These are phyloP conservation scores for Kodamaea sp. DNA, from an alignment of 1,139 yeast species.

Conservation along the genomic window DNA sequence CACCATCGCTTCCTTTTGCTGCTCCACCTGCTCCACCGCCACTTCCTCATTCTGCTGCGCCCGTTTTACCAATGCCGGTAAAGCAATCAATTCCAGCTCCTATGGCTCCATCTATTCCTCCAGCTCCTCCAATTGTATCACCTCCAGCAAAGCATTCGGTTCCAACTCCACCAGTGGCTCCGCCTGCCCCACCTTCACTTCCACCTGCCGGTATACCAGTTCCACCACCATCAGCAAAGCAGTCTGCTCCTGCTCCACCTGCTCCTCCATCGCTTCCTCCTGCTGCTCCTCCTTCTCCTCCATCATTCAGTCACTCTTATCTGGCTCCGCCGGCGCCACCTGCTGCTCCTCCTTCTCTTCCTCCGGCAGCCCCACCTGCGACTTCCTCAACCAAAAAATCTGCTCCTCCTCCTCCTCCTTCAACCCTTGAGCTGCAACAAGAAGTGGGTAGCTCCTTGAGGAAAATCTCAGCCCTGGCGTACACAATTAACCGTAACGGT, in stretches of 20 bases:
- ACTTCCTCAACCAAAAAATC: conserved; percentile 21
- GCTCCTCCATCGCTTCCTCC: conserved; percentile 11
- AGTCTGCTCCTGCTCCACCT: conserved; percentile 9
- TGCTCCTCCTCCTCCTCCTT: conserved; percentile 36
- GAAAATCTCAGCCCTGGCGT: conserved; percentile 55
- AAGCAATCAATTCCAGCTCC: conserved; percentile 5
- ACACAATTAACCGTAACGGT: conserved; percentile 42
- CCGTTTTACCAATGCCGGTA: conserved; percentile 1
- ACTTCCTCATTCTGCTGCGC: conserved; percentile 9
- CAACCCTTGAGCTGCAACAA: conserved; percentile 42
- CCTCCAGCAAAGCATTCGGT: not conserved
- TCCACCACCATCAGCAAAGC: conserved; percentile 6
- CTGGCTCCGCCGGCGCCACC: conserved; percentile 9
- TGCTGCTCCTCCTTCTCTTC: conserved; percentile 9
- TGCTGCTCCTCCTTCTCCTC: conserved; percentile 15
- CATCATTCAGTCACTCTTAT: conserved; percentile 11
- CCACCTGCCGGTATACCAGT: conserved; percentile 12
- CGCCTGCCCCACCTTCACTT: conserved; percentile 9
- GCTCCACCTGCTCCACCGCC: conserved; percentile 9
- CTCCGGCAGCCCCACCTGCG: conserved; percentile 15
- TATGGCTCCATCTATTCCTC: conserved; percentile 5
- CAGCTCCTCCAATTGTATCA: conserved; percentile 7
- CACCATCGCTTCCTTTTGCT: conserved; percentile 7
- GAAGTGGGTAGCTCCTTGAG: conserved; percentile 48
- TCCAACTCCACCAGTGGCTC: conserved; percentile 10